Percentiles rank a stretch among this genome's conserved stretches.
These are phyloP conservation scores for Tilletia caries DNA, from an alignment of 1,284 basidiomycete species.

Conservation along the genomic window DNA sequence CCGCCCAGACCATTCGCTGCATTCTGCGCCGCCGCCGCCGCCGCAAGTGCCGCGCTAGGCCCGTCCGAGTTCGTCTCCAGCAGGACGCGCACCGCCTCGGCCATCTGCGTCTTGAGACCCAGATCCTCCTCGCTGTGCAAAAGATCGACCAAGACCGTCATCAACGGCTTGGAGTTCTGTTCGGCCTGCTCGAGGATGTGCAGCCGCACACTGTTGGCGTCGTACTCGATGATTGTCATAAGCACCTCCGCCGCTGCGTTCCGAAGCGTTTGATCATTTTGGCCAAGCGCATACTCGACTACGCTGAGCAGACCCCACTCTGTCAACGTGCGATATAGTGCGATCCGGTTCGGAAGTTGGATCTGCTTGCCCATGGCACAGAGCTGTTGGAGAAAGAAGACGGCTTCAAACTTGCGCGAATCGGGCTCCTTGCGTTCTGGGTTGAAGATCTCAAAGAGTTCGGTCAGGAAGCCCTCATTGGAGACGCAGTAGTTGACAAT, in stretches of 20 bases:
- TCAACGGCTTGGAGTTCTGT: slow-evolving; percentile 26
- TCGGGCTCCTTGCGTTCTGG: slow-evolving; percentile 20
- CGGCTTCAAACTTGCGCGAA: slow-evolving; percentile 37
- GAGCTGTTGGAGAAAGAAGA: slow-evolving; percentile 81
- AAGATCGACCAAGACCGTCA: slow-evolving; percentile 61
- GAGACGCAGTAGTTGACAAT: slow-evolving; percentile 85
- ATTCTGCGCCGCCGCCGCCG: slow-evolving; percentile 1
- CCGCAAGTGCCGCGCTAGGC: slow-evolving; percentile 20
- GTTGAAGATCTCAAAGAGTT: slow-evolving; percentile 71
- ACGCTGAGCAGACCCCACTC: slow-evolving; percentile 83
- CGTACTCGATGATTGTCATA: slow-evolving; percentile 82
- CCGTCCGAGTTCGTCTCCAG: slow-evolving; percentile 62
- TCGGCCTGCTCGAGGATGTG: slow-evolving; percentile 78
- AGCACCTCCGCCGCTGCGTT: slow-evolving; percentile 84
- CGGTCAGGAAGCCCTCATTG: slow-evolving; percentile 70
- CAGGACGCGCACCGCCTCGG: slow-evolving; percentile 80
- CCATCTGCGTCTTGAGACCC: slow-evolving; percentile 83
- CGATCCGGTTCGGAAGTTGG: slow-evolving; percentile 78
- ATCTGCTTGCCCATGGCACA: slow-evolving; percentile 95
- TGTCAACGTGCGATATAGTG: slow-evolving; percentile 82
- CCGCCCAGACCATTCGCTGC: slow-evolving; percentile 53
- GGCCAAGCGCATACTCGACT: slow-evolving; percentile 70
- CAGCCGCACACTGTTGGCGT: slow-evolving; percentile 76
- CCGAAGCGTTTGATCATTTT: slow-evolving; percentile 62
- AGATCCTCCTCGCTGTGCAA: slow-evolving; percentile 73